phyloP scores from a whole-genome alignment of 208 protist genomes.

The Herpetomonas samuelpessoai region DNA sequence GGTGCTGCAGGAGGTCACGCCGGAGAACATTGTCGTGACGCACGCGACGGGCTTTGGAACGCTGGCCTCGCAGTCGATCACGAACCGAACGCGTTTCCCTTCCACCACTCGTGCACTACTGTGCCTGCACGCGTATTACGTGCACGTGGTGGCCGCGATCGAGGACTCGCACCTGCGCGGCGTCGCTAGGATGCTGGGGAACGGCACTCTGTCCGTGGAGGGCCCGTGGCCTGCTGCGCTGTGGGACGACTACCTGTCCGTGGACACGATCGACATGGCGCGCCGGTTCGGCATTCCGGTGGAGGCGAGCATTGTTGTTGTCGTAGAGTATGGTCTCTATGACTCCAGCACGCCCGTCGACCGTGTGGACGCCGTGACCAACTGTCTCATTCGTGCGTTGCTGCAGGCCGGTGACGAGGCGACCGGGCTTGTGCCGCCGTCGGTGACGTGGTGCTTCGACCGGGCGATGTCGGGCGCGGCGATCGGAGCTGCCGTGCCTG shows the following conservation, averaged over 20 bases:
- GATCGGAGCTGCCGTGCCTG: not conserved
- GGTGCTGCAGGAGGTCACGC: not conserved
- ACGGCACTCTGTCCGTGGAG: not conserved
- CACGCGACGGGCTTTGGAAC: not conserved
- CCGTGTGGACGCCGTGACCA: not conserved
- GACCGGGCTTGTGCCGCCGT: not conserved
- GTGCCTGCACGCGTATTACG: not conserved
- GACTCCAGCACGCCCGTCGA: not conserved
- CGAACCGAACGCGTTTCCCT: not conserved
- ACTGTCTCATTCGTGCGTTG: not conserved
- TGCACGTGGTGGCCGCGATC: not conserved
- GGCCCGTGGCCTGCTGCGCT: not conserved
- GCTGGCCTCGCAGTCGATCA: not conserved
- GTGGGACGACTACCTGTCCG: not conserved
- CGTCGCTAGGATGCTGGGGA: not conserved
- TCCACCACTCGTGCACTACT: not conserved
- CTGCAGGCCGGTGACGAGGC: not conserved
- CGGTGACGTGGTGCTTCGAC: not conserved
- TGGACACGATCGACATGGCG: not conserved
- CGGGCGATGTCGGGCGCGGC: not conserved
- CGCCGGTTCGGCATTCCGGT: not conserved
- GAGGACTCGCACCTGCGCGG: not conserved
- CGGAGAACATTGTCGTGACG: not conserved
- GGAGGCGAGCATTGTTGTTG: not conserved
- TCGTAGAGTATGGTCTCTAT: not conserved